Evolutionary conservation across 2,329 filamentous ascomycete species (phyloP).

Genomic region (Didymella segeticola): DNA sequence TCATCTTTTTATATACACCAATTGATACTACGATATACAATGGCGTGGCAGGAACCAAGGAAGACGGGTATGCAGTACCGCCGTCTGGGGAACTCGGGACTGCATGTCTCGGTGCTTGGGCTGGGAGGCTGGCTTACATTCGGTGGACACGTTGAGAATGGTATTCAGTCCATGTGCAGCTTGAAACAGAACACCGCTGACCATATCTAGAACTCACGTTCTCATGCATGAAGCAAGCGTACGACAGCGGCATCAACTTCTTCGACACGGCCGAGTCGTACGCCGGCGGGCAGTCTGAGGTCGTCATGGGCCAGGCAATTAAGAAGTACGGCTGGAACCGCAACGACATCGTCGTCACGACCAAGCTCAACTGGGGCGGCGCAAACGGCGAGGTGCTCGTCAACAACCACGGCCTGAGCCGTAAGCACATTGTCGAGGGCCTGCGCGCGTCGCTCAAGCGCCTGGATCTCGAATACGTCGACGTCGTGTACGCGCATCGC

Average conservation of each 20-base stretch:
- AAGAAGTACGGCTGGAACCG: constrained; percentile 59
- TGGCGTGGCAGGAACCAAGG: constrained; percentile 42
- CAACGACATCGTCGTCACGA: constrained; percentile 60
- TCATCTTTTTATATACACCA: no score
- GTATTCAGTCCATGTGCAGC: no score
- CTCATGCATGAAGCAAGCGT: constrained; percentile 61
- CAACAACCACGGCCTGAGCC: constrained; percentile 72
- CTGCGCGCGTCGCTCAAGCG: constrained; percentile 66
- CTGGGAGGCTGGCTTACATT: constrained; percentile 67
- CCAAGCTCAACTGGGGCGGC: constrained; percentile 63
- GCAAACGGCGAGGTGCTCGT: constrained; percentile 60
- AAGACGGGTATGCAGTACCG: constrained; percentile 64
- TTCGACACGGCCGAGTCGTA: constrained; percentile 49
- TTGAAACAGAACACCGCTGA: neutral
- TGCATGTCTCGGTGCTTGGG: constrained; percentile 76
- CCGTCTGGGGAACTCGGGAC: constrained; percentile 72
- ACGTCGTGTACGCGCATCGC: constrained; percentile 62
- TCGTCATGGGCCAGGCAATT: constrained; percentile 63
- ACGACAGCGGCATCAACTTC: constrained; percentile 59
- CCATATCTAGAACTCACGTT: constrained; percentile 59
- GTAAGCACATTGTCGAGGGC: constrained; percentile 75
- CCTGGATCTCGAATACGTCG: constrained; percentile 67
- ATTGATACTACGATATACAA: constrained; percentile 3
- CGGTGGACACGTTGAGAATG: constrained; percentile 73
- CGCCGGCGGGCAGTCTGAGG: constrained; percentile 60